A percentile compares a stretch with the other conserved stretches of the same genome.
Evolutionary conservation across 192 early-diverging fungal species (phyloP).

Genomic region (Gonapodya prolifera): DNA sequence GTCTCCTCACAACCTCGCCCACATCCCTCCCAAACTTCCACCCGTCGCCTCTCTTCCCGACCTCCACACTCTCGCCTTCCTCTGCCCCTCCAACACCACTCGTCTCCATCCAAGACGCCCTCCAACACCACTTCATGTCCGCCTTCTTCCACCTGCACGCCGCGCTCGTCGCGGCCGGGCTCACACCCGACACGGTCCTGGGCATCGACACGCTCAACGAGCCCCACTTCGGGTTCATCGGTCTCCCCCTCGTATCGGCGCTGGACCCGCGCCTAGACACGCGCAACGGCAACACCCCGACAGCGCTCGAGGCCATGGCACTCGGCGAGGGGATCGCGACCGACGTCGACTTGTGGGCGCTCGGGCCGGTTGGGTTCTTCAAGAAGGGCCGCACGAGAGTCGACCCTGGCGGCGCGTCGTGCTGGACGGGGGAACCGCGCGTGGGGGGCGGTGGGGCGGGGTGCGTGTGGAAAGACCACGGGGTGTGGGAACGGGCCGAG

Average conservation of each 20-base stretch:
- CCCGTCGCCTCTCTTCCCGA: neutral
- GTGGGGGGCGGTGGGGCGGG: neutral
- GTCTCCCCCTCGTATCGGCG: constrained; percentile 20
- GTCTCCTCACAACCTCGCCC: constrained; percentile 16
- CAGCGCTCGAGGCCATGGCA: constrained; percentile 63
- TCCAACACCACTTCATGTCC: constrained; percentile 37
- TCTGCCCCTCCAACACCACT: neutral
- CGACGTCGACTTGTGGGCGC: constrained; percentile 61
- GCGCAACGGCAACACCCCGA: constrained; percentile 36
- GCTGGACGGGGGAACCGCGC: neutral
- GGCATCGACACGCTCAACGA: constrained; percentile 47
- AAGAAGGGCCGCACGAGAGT: constrained; percentile 18
- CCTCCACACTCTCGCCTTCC: neutral
- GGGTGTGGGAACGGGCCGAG: constrained; percentile 53
- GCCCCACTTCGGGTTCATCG: constrained; percentile 36
- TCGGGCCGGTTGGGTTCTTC: constrained; percentile 33
- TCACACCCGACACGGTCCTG: constrained; percentile 30
- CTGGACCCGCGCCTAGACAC: constrained; percentile 3
- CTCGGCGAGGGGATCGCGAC: constrained; percentile 56
- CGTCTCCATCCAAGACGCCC: constrained; percentile 33
- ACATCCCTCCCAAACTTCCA: neutral
- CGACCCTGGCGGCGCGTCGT: constrained; percentile 17
- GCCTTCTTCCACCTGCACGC: constrained; percentile 26
- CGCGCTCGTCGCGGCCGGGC: constrained; percentile 21
- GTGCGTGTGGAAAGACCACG: constrained; percentile 67